phyloP scores from a whole-genome alignment of 2,329 filamentous ascomycete species.

The Apiospora phragmitis region DNA sequence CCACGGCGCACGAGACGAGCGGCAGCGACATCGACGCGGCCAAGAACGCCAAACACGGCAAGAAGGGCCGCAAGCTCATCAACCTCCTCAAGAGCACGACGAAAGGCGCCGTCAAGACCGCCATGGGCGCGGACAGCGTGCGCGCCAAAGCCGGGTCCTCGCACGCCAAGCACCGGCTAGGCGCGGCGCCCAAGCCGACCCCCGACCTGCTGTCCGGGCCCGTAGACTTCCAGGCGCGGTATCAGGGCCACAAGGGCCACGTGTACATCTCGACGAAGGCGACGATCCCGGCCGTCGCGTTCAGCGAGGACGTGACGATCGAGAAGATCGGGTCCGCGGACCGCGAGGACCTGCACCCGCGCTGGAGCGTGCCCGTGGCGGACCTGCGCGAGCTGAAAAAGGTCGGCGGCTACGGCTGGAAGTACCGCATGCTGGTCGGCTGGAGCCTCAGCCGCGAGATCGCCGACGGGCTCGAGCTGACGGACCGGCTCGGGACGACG shows the following conservation, averaged over 20 bases:
- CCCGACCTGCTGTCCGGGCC: conserved; percentile 59
- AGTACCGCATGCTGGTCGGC: conserved; percentile 77
- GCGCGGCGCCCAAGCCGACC: conserved; percentile 55
- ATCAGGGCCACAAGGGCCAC: conserved; percentile 69
- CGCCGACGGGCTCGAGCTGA: conserved; percentile 72
- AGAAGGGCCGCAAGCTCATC: conserved; percentile 50
- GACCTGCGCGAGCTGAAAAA: conserved; percentile 77
- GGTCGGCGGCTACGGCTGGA: conserved; percentile 81
- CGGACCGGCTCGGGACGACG: conserved; percentile 54
- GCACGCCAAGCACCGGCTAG: conserved; percentile 69
- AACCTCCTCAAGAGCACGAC: conserved; percentile 69
- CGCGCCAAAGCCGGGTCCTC: conserved; percentile 63
- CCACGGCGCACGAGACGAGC: conserved; percentile 32
- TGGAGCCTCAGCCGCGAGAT: conserved; percentile 76
- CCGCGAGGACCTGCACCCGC: conserved; percentile 38
- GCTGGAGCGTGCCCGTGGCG: conserved; percentile 68
- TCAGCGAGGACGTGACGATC: conserved; percentile 14
- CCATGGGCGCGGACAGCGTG: conserved; percentile 69
- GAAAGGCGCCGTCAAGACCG: conserved; percentile 71
- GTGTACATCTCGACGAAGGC: conserved; percentile 67
- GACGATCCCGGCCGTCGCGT: conserved; percentile 46
- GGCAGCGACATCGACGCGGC: conserved; percentile 45
- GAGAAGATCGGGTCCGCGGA: neutral
- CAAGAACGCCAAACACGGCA: conserved; percentile 42
- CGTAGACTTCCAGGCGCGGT: conserved; percentile 73